Conservation (phyloP, 768 basidiomycete genomes). For the Dioszegia crocea region DNA sequence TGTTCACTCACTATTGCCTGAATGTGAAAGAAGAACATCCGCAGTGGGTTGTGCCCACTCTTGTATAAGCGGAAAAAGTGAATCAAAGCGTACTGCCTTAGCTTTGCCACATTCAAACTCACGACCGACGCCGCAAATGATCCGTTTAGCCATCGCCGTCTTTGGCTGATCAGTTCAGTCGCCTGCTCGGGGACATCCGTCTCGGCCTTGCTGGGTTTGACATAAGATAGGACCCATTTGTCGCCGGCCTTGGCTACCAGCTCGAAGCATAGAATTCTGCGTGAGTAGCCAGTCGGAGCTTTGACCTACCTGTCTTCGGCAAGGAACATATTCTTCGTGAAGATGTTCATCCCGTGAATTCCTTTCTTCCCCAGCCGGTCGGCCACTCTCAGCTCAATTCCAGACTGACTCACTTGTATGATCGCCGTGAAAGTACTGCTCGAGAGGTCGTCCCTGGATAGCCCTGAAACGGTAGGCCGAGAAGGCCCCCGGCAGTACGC, state of each 20-base stretch:
- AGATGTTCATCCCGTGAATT: constrained; percentile 90
- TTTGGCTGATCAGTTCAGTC: constrained; percentile 86
- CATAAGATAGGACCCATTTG: constrained; percentile 82
- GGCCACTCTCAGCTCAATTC: constrained; percentile 56
- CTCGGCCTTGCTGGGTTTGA: constrained; percentile 93
- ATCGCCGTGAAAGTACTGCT: constrained; percentile 60
- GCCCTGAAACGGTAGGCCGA: constrained; percentile 92
- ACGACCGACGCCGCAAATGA: constrained; percentile 89
- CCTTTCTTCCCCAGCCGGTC: constrained; percentile 89
- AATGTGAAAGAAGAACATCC: constrained; percentile 95
- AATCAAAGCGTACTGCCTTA: constrained; percentile 59
- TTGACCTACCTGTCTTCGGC: constrained; percentile 64
- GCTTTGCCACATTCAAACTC: constrained; percentile 44
- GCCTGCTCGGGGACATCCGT: constrained; percentile 86
- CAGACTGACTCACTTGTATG: constrained; percentile 41
- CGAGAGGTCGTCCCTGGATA: constrained; percentile 73
- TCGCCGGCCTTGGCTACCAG: constrained; percentile 84
- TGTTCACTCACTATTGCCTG: constrained; percentile 69
- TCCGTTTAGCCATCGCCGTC: constrained; percentile 94
- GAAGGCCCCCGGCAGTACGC: constrained; percentile 93
- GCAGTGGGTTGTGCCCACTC: constrained; percentile 77
- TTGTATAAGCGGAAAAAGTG: constrained; percentile 87
- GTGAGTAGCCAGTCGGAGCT: neutral
- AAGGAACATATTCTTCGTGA: constrained; percentile 79
- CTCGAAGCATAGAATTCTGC: constrained; percentile 92